Conservation (phyloP, 2,329 filamentous ascomycete species). For the Epichloe bromicola region DNA sequence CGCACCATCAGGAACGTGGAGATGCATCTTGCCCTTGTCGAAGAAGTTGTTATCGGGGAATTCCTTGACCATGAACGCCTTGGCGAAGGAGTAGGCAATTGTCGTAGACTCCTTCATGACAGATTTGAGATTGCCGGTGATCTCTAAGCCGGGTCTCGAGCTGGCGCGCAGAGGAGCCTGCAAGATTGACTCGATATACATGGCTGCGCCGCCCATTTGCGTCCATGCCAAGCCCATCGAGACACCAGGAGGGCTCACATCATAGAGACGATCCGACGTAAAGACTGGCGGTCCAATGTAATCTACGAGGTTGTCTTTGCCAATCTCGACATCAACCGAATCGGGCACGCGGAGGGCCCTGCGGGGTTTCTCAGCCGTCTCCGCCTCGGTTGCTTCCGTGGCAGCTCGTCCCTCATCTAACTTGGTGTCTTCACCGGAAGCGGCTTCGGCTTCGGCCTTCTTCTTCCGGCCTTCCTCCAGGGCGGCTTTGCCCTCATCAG, state of each 20-base stretch:
- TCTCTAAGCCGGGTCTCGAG: slow-evolving; percentile 70
- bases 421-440: slow-evolving; percentile 17
- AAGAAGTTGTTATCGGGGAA: slow-evolving; percentile 93
- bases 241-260: slow-evolving; percentile 83
- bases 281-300: slow-evolving; percentile 94
- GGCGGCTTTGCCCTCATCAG: slow-evolving; percentile 72
- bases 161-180: slow-evolving; percentile 64
- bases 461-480: slow-evolving; percentile 59
- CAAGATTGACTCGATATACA: slow-evolving; percentile 95
- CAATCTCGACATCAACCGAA: slow-evolving; percentile 71
- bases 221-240: slow-evolving; percentile 99
- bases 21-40: slow-evolving; percentile 84
- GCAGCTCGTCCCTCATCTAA: slow-evolving; percentile 12
- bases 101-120: slow-evolving; percentile 97
- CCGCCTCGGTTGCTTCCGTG: slow-evolving; percentile 22
- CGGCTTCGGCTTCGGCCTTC: slow-evolving; percentile 48
- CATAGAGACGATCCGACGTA: slow-evolving; percentile 90
- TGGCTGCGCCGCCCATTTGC: slow-evolving; percentile 85
- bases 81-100: slow-evolving; percentile 93
- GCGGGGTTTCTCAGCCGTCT: slow-evolving; percentile 53
- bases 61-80: slow-evolving; percentile 69
- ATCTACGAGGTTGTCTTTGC: slow-evolving; percentile 83
- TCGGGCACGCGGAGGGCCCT: slow-evolving; percentile 74
- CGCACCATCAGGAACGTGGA: slow-evolving; percentile 93
- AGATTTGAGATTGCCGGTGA: slow-evolving; percentile 85